phyloP scores from a whole-genome alignment of 164 flowering plant genomes.

The Euptelea pleiosperma region DNA sequence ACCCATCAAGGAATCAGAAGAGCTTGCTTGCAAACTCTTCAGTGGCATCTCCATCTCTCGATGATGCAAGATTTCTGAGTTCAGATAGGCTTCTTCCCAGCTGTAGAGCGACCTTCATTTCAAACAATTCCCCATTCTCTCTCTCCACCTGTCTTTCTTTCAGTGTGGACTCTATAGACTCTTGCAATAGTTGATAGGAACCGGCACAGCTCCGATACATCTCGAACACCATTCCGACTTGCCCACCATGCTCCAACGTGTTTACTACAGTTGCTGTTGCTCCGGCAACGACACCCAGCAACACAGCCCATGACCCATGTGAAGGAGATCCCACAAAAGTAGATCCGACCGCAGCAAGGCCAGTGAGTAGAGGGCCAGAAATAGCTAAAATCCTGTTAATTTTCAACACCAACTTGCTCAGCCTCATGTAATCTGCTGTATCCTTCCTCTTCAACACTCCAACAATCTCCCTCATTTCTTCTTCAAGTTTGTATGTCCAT shows the following conservation, averaged over 20 bases:
- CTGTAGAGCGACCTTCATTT: constrained; percentile 41
- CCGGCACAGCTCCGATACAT: constrained; percentile 43
- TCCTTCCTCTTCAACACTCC: constrained; percentile 45
- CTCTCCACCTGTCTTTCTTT: constrained; percentile 27
- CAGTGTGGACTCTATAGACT: constrained; percentile 23
- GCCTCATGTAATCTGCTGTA: constrained; percentile 34
- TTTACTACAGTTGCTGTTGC: constrained; percentile 45
- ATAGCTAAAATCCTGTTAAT: constrained; percentile 42
- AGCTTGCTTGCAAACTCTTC: constrained; percentile 49
- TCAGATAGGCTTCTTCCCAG: constrained; percentile 42
- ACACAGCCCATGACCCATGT: constrained; percentile 20
- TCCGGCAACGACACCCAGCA: constrained; percentile 33
- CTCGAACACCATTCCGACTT: constrained; percentile 54
- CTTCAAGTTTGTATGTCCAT: constrained; percentile 43
- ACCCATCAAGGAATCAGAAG: constrained; percentile 37
- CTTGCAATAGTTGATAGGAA: constrained; percentile 26
- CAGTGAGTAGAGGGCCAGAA: constrained; percentile 52
- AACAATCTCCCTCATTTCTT: constrained; percentile 45
- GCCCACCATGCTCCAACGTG: constrained; percentile 52
- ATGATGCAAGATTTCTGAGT: constrained; percentile 25
- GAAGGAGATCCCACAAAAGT: constrained; percentile 29
- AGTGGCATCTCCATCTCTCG: constrained; percentile 18
- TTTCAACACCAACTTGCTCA: constrained; percentile 44
- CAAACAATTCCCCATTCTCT: constrained; percentile 49
- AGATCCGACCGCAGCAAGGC: constrained; percentile 43